Percentiles rank a stretch among this genome's conserved stretches.
These are phyloP conservation scores for Tieghemostelium lacteum DNA, from an alignment of 78 protist species.

Conservation along the genomic window DNA sequence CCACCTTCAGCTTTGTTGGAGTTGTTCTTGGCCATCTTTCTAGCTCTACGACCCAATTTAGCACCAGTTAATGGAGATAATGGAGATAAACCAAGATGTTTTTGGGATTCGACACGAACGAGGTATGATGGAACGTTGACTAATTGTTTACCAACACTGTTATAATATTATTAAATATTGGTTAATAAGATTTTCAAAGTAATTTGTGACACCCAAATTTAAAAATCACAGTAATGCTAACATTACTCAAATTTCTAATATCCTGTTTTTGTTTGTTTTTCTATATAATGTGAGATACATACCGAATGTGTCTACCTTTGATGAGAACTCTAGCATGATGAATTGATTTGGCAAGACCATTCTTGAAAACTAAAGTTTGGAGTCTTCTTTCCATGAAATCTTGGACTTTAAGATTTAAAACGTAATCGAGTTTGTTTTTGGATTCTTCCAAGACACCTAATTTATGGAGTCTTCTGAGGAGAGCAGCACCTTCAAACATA, in stretches of 20 bases:
- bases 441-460: slow-evolving; percentile 97
- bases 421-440: slow-evolving; percentile 98
- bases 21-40: slow-evolving; percentile 80
- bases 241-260: neutral
- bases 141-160: slow-evolving; percentile 98
- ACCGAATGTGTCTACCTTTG: slow-evolving; percentile 98
- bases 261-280: neutral
- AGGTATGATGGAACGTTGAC: slow-evolving; percentile 99
- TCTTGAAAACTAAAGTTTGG: slow-evolving; percentile 98
- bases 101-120: slow-evolving; percentile 98
- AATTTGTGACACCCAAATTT: too few species aligned
- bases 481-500: slow-evolving; percentile 98
- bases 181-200: neutral
- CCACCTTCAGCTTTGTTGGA: slow-evolving; percentile 34
- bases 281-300: neutral
- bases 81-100: slow-evolving; percentile 97
- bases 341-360: slow-evolving; percentile 97
- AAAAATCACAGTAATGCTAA: too few species aligned
- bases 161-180: neutral
- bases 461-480: slow-evolving; percentile 96
- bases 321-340: slow-evolving; percentile 99
- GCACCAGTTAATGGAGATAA: slow-evolving; percentile 95
- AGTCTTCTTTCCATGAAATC: slow-evolving; percentile 99
- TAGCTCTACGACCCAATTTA: slow-evolving; percentile 97
- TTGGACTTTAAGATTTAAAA: slow-evolving; percentile 95